Percentiles rank a stretch among this genome's conserved stretches.
phyloP scores from a whole-genome alignment of 352 stramenopile species.

The Phytophthora meadii region DNA sequence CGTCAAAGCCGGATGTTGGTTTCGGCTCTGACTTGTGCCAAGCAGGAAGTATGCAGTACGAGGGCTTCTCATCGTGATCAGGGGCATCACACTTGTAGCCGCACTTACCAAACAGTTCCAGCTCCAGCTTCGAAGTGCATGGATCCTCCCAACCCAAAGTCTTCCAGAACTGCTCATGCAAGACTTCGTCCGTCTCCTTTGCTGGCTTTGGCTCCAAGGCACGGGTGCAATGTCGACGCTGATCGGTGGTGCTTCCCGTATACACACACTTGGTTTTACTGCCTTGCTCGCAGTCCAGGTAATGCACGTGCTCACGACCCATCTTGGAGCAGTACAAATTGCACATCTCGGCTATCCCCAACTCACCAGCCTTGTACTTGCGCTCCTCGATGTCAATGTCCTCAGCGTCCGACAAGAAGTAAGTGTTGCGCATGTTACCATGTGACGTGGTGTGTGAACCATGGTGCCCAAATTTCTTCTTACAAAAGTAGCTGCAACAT shows the following conservation, averaged over 20 bases:
- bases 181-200: slow-evolving; percentile 67
- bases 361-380: slow-evolving; percentile 74
- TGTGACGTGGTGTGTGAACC: slow-evolving; percentile 70
- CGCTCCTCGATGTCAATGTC: slow-evolving; percentile 77
- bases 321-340: slow-evolving; percentile 85
- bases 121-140: slow-evolving; percentile 58
- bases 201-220: slow-evolving; percentile 59
- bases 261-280: slow-evolving; percentile 55
- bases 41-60: slow-evolving; percentile 66
- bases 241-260: slow-evolving; percentile 50
- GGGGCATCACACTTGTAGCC: slow-evolving; percentile 72
- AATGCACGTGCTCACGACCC: slow-evolving; percentile 79
- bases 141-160: slow-evolving; percentile 80
- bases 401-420: slow-evolving; percentile 62
- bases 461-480: slow-evolving; percentile 61
- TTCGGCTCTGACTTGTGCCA: slow-evolving; percentile 60
- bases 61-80: slow-evolving; percentile 65
- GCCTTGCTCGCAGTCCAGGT: slow-evolving; percentile 65
- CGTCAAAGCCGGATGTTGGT: slow-evolving; percentile 39
- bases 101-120: slow-evolving; percentile 76
- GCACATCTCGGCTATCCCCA: slow-evolving; percentile 80
- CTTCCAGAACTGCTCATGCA: slow-evolving; percentile 83
- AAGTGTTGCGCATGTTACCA: slow-evolving; percentile 85
- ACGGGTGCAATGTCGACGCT: slow-evolving; percentile 74
- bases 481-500: slow-evolving; percentile 83